Conservation (phyloP, 805 yeast species). For the Torulaspora indica region DNA sequence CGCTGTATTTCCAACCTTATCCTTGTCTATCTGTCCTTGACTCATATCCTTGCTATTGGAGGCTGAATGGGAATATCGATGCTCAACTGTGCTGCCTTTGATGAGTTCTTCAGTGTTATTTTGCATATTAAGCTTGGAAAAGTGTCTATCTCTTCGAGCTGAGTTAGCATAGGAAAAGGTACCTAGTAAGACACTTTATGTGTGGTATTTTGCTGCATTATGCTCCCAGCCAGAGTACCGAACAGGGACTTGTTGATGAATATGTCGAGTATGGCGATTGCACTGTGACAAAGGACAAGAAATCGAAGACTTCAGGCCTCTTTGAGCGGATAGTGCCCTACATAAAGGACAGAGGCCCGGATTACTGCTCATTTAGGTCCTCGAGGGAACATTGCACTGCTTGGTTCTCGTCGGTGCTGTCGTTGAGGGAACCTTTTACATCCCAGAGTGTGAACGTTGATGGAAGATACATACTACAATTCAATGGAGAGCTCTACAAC, state of each 20-base stretch:
- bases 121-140: neutral
- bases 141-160: neutral
- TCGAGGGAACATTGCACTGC: conserved; percentile 16
- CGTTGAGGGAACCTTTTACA: conserved; percentile 74
- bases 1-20: conserved; percentile 3
- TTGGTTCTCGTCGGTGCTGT: conserved; percentile 68
- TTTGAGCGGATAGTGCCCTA: conserved; percentile 41
- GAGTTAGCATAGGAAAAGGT: neutral
- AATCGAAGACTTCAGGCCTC: conserved; percentile 7
- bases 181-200: conserved; percentile 35
- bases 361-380: conserved; percentile 40
- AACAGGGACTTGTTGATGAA: conserved; percentile 9
- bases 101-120: neutral
- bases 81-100: neutral
- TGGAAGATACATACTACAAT: conserved; percentile 52
- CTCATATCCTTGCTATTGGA: neutral
- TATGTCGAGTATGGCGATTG: conserved; percentile 19
- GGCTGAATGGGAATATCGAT: neutral
- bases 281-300: neutral
- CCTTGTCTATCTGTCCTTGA: neutral
- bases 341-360: conserved; percentile 61
- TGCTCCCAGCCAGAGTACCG: conserved; percentile 4
- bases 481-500: conserved; percentile 88
- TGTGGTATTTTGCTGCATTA: conserved; percentile 52
- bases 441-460: conserved; percentile 55